A percentile compares a stretch with the other conserved stretches of the same genome.
Conservation (phyloP, 495 filamentous ascomycete genomes). For the Penicillium bialowiezense region DNA sequence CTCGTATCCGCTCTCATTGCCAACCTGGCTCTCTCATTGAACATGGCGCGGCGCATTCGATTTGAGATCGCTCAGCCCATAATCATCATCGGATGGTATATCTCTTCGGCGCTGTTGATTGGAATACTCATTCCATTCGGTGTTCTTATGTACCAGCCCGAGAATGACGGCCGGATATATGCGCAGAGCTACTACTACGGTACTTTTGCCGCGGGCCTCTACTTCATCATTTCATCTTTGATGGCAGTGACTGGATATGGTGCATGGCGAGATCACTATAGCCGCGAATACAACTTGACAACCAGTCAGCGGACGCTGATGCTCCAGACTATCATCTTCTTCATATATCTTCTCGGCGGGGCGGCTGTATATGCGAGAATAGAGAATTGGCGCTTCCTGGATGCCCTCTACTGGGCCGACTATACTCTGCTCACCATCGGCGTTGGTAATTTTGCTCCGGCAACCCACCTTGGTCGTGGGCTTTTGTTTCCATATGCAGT, state of each 20-base stretch:
- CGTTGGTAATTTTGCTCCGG: conserved; percentile 65
- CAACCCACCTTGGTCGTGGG: conserved; percentile 59
- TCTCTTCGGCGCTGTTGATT: conserved; percentile 65
- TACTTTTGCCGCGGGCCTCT: conserved; percentile 70
- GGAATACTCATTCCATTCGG: conserved; percentile 52
- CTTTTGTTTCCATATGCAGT: conserved; percentile 79
- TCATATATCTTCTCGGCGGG: conserved; percentile 72
- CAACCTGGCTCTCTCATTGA: conserved; percentile 69
- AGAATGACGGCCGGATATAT: conserved; percentile 15
- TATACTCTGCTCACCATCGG: conserved; percentile 85
- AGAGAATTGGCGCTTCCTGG: conserved; percentile 76
- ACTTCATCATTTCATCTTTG: conserved; percentile 70
- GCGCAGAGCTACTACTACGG: conserved; percentile 81
- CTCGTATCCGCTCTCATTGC: conserved; percentile 66
- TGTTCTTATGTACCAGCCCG: conserved; percentile 16
- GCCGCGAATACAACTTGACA: conserved; percentile 68
- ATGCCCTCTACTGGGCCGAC: conserved; percentile 80
- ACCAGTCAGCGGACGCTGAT: conserved; percentile 77
- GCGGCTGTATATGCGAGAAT: conserved; percentile 67
- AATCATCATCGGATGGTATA: conserved; percentile 61
- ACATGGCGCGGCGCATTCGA: conserved; percentile 64
- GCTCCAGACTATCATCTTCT: conserved; percentile 80
- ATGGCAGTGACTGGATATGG: conserved; percentile 69
- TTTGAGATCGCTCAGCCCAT: conserved; percentile 63
- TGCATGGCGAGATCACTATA: conserved; percentile 60